phyloP scores from a whole-genome alignment of 495 filamentous ascomycete species.

The Cercophora scortea region DNA sequence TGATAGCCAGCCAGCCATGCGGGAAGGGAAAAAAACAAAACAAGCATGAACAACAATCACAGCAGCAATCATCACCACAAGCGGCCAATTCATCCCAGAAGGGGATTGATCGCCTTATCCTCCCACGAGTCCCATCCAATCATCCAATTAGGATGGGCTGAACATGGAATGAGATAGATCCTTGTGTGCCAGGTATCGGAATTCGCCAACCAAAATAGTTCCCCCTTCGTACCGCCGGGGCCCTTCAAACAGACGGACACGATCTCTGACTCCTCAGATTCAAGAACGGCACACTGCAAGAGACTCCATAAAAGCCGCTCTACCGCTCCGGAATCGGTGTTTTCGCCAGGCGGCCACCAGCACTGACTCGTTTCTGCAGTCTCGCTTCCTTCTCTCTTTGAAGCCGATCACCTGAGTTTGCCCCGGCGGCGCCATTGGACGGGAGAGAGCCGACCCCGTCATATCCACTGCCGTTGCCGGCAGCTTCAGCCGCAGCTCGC shows the following conservation, averaged over 20 bases:
- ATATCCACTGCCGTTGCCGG: conserved; percentile 16
- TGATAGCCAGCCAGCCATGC: too few relatives aligned
- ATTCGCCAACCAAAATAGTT: too few relatives aligned
- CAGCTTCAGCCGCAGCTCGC: conserved; percentile 31
- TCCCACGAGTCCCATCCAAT: too few relatives aligned
- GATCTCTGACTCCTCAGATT: neutral
- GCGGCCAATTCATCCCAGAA: too few relatives aligned
- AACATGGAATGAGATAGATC: too few relatives aligned
- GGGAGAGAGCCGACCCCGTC: conserved; percentile 18
- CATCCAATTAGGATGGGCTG: too few relatives aligned
- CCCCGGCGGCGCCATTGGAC: conserved; percentile 4
- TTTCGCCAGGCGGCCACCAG: conserved; percentile 51
- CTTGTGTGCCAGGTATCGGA: too few relatives aligned
- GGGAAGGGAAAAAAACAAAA: too few relatives aligned
- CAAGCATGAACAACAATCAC: too few relatives aligned
- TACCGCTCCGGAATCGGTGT: conserved; percentile 49
- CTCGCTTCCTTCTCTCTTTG: conserved; percentile 45
- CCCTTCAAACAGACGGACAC: neutral
- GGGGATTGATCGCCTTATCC: too few relatives aligned
- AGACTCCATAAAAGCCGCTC: conserved; percentile 23
- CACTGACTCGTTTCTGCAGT: conserved; percentile 56
- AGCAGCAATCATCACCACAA: too few relatives aligned
- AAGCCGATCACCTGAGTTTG: conserved; percentile 29
- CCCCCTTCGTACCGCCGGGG: too few relatives aligned
- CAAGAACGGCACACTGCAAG: conserved; percentile 18